Percentiles rank a stretch among this genome's conserved stretches.
Evolutionary conservation across 257 asterid species (phyloP).

Genomic region (Solanum sejunctum): DNA sequence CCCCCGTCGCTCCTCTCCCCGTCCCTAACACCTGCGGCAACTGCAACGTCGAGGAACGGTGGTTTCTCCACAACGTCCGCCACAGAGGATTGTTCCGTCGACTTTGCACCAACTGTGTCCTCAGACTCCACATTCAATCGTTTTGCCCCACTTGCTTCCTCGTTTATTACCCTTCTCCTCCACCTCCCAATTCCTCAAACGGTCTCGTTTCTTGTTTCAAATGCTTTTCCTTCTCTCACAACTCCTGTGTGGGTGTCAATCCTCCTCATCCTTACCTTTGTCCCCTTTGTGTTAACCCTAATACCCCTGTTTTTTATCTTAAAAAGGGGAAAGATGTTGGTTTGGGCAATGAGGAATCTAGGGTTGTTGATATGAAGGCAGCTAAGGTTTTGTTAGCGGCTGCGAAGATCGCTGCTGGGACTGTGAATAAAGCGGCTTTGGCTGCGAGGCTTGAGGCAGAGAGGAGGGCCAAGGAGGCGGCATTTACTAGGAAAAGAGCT

Average conservation of each 20-base stretch:
- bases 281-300: constrained; percentile 54
- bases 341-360: constrained; percentile 16
- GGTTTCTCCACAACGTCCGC: constrained; percentile 63
- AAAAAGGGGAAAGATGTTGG: constrained; percentile 17
- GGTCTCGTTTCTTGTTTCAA: constrained; percentile 41
- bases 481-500: constrained; percentile 59
- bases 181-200: constrained; percentile 32
- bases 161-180: constrained; percentile 23
- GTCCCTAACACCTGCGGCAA: constrained; percentile 32
- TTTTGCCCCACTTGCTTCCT: constrained; percentile 83
- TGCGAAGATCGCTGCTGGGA: constrained; percentile 44
- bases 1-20: constrained; percentile 4
- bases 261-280: constrained; percentile 50
- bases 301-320: constrained; percentile 23
- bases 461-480: constrained; percentile 72
- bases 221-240: constrained; percentile 63
- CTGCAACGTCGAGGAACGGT: constrained; percentile 55
- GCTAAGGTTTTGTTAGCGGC: constrained; percentile 67
- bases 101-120: constrained; percentile 83
- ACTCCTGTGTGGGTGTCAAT: constrained; percentile 37
- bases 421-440: constrained; percentile 50
- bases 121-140: constrained; percentile 63
- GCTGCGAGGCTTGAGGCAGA: constrained; percentile 55
- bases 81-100: constrained; percentile 59
- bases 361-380: constrained; percentile 49